Evolutionary conservation across 2,329 filamentous ascomycete species (phyloP).

Genomic region (Cryoendolithus antarcticus): DNA sequence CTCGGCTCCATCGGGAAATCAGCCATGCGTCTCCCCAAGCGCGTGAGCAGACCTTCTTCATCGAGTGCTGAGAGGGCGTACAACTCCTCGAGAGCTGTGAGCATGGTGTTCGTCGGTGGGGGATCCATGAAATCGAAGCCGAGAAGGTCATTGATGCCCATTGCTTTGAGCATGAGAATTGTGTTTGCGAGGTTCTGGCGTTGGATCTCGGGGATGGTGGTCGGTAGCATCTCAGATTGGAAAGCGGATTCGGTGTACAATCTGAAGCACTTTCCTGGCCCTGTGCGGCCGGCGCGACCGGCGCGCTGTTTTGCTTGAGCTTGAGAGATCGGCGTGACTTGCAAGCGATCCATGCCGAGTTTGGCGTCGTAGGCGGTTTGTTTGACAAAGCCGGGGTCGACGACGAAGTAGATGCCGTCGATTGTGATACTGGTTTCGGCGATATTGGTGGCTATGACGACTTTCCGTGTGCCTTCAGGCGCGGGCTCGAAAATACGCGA

Average conservation of each 20-base stretch:
- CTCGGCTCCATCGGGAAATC: conserved; percentile 97
- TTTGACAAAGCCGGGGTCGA: conserved; percentile 95
- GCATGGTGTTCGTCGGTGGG: conserved; percentile 92
- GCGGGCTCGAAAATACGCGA: conserved; percentile 90
- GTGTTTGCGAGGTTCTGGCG: conserved; percentile 84
- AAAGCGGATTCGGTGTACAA: conserved; percentile 92
- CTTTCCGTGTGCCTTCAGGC: conserved; percentile 73
- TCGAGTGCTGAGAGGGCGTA: conserved; percentile 87
- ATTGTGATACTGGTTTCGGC: conserved; percentile 97
- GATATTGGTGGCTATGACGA: conserved; percentile 96
- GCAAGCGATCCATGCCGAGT: conserved; percentile 90
- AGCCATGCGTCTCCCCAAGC: conserved; percentile 90
- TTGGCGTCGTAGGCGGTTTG: conserved; percentile 96
- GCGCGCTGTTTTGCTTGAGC: conserved; percentile 92
- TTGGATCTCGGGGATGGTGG: conserved; percentile 92
- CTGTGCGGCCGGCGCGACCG: conserved; percentile 84
- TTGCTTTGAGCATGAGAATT: conserved; percentile 95
- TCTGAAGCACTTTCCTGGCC: conserved; percentile 90
- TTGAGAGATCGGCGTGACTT: conserved; percentile 92
- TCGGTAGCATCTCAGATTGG: conserved; percentile 93
- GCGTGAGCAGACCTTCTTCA: conserved; percentile 85
- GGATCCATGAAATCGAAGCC: conserved; percentile 99
- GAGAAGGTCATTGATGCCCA: conserved; percentile 95
- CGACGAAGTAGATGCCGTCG: conserved; percentile 92
- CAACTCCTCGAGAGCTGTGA: conserved; percentile 87